Evolutionary conservation across 306 rosid genomes (phyloP).

Genomic region (Pterocarpus santalinus): DNA sequence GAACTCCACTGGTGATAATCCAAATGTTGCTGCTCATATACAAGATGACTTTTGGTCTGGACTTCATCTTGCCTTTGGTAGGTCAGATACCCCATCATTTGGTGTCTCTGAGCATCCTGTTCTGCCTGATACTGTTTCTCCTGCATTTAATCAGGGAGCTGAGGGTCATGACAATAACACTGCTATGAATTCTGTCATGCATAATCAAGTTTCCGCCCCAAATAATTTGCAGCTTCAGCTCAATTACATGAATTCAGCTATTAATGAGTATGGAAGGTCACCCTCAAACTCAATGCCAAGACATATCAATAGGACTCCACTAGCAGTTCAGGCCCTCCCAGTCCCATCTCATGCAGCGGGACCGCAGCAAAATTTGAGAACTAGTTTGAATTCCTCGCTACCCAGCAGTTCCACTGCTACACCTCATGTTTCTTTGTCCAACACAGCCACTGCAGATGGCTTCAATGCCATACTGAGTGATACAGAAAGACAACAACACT

Average conservation of each 20-base stretch:
- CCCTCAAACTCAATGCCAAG: constrained; percentile 43
- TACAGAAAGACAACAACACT: constrained; percentile 68
- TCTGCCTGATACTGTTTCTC: constrained; percentile 57
- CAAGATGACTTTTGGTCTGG: constrained; percentile 66
- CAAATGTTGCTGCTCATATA: constrained; percentile 51
- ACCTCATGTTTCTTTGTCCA: constrained; percentile 59
- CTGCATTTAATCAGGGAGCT: constrained; percentile 58
- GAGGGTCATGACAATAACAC: constrained; percentile 53
- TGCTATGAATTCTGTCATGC: constrained; percentile 52
- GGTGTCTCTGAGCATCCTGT: constrained; percentile 48
- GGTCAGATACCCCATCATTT: constrained; percentile 52
- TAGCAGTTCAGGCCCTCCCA: constrained; percentile 91
- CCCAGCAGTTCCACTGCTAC: constrained; percentile 54
- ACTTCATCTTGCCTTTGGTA: constrained; percentile 27
- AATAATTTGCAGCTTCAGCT: constrained; percentile 57
- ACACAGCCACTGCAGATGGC: constrained; percentile 49
- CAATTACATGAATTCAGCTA: constrained; percentile 45
- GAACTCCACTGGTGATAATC: constrained; percentile 46
- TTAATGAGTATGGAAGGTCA: constrained; percentile 65
- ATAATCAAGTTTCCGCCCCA: constrained; percentile 51
- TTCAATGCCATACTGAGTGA: constrained; percentile 54
- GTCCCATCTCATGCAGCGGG: constrained; percentile 59
- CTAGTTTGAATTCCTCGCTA: constrained; percentile 53
- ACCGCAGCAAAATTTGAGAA: constrained; percentile 59
- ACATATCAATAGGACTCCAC: constrained; percentile 60